A percentile compares a stretch with the other conserved stretches of the same genome.
Evolutionary conservation across 2,329 filamentous ascomycete genomes (phyloP).

Genomic region (Xylariales sp.): DNA sequence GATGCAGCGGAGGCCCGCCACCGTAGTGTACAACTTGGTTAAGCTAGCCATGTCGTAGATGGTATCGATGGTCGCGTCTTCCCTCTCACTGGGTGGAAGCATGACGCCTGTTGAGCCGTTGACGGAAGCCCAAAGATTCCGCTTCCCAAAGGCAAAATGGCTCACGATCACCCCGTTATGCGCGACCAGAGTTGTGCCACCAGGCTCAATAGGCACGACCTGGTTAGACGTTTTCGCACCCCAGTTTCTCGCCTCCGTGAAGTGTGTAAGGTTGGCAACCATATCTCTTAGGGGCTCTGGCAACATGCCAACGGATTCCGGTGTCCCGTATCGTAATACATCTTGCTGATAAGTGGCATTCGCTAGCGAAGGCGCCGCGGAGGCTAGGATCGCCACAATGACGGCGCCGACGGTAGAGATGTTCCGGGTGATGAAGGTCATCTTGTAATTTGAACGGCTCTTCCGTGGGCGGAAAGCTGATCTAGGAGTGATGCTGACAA

Average conservation of each 20-base stretch:
- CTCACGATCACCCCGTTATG: constrained; percentile 31
- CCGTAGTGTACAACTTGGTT: constrained; percentile 30
- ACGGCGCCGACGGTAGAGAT: background rate
- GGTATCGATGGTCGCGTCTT: constrained; percentile 28
- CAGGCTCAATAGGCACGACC: constrained; percentile 27
- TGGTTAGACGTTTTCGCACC: constrained; percentile 26
- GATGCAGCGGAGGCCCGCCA: constrained; percentile 30
- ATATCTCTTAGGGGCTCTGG: constrained; percentile 28
- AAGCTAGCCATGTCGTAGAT: constrained; percentile 33
- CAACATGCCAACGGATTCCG: constrained; percentile 32
- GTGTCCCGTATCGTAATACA: constrained; percentile 19
- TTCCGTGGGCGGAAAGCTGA: too few relatives aligned
- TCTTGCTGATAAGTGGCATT: constrained; percentile 9
- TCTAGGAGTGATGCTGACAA: background rate
- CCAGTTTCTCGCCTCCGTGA: constrained; percentile 31
- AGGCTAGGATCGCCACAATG: background rate
- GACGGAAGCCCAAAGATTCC: constrained; percentile 32
- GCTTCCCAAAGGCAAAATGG: constrained; percentile 34
- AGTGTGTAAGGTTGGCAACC: constrained; percentile 30
- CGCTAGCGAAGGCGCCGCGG: background rate
- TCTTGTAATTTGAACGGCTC: background rate
- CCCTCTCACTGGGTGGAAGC: constrained; percentile 22
- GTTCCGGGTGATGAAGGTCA: background rate
- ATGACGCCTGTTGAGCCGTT: constrained; percentile 22
- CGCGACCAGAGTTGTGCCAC: constrained; percentile 25